Evolutionary conservation across 2,329 filamentous ascomycete species (phyloP), one percentile per base, ranked within the genome.

Genomic region (Xylariales sp.): DNA sequence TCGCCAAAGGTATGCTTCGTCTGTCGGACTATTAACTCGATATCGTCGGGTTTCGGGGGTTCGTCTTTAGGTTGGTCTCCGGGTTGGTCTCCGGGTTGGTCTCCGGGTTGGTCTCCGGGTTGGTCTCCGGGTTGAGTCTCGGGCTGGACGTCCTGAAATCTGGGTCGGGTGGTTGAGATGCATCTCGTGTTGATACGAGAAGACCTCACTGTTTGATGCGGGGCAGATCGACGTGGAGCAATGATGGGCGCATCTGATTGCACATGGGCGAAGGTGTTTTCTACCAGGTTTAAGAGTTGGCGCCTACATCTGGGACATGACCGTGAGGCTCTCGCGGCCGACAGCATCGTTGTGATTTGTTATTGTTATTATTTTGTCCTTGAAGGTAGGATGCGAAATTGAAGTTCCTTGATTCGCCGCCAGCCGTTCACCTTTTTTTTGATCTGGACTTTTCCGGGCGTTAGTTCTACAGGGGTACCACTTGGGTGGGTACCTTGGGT

Each of bases 241-340:
- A 70, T 58, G 5, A 41, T 57, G 65, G 68, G 62, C 52, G 59
- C 64, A 54, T 73, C 69, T 49, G 46, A 68, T 34, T 69, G 75
- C 12, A 69, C 71, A 60, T 68, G 68, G 45, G 70, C 71, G 54
- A 81, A 76, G 30, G 79, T 75, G 57, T 77, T 77, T 65, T 81
- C 79, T 52, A 81, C 78, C 34, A 82, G 73, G 55, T 71, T 77
- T 53, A 81, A 62, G 23, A 82, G 71, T 50, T 78, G 80, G 34
- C 76, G 77, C 58, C 79, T 77, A 70, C 80, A 82, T 65, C 77
- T 75, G 45, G 80, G 80, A 64, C 81, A 82, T 32, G 80, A 69
- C 55, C 76, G 76, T 62, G 77, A 79, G 39, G 76, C 72, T 71
- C 78, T 80, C 45, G 78, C 73, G n/a, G 78, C 80, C 60, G 80